phyloP scores from a whole-genome alignment of 179 eudicot genomes.

The Camellia oleifera region DNA sequence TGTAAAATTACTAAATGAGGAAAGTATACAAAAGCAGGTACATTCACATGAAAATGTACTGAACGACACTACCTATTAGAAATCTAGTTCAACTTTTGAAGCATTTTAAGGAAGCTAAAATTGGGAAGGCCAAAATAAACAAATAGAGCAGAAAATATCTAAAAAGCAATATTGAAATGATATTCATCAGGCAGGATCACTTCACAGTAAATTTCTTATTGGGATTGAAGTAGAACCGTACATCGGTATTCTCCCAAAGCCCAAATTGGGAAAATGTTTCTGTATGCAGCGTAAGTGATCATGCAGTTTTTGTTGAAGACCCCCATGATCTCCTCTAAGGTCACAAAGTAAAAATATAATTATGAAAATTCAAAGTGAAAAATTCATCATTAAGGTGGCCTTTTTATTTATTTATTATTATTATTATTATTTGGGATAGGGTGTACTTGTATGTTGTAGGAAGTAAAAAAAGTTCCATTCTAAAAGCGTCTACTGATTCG shows the following conservation, averaged over 20 bases:
- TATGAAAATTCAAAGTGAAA: neutral
- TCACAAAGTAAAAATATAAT: neutral
- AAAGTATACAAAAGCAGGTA: too few relatives aligned
- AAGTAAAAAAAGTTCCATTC: too few relatives aligned
- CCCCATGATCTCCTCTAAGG: slow-evolving; percentile 81
- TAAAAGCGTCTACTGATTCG: too few relatives aligned
- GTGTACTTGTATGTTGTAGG: too few relatives aligned
- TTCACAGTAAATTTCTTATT: neutral
- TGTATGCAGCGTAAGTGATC: slow-evolving; percentile 90
- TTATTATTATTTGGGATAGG: too few relatives aligned
- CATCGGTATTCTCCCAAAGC: slow-evolving; percentile 85
- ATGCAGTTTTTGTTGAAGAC: slow-evolving; percentile 94
- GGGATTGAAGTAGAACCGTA: slow-evolving; percentile 50
- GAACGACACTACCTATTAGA: neutral
- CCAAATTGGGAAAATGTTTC: slow-evolving; percentile 90
- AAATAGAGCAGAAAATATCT: neutral
- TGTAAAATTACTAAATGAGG: too few relatives aligned
- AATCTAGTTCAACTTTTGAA: neutral
- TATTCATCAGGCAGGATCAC: neutral
- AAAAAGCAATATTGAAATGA: neutral
- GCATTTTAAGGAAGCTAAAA: neutral
- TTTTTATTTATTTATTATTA: too few relatives aligned
- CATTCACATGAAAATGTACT: too few relatives aligned
- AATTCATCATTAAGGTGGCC: neutral
- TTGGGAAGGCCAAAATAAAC: neutral